Evolutionary conservation across 2,329 filamentous ascomycete genomes (phyloP).

Genomic region (Coniochaeta sp.): DNA sequence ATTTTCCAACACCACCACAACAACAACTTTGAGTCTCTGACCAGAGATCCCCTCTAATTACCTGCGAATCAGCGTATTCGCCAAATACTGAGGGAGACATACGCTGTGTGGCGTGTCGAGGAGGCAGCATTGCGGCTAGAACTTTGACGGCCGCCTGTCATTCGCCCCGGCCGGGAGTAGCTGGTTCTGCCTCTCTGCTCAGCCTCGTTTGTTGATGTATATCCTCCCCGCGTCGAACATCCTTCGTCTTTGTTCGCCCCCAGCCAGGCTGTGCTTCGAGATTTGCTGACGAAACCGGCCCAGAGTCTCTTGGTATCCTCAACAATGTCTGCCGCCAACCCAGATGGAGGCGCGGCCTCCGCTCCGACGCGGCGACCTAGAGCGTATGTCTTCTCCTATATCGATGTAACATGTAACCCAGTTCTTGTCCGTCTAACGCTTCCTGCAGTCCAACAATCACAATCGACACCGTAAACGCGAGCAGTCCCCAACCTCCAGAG

Average conservation of each 20-base stretch:
- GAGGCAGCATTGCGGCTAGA: neutral
- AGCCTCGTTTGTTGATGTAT: neutral
- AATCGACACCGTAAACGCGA: constrained; percentile 37
- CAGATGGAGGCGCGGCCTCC: constrained; percentile 7
- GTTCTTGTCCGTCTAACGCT: constrained; percentile 20
- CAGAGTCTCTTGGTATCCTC: neutral
- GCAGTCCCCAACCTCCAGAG: constrained; percentile 20
- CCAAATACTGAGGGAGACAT: neutral
- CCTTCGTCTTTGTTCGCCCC: neutral
- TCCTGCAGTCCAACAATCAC: constrained; percentile 42
- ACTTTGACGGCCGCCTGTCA: neutral
- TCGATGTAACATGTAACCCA: neutral
- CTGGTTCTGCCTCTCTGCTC: neutral
- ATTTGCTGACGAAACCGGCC: neutral
- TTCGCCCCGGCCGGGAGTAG: neutral
- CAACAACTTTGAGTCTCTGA: neutral
- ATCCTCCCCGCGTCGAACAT: neutral
- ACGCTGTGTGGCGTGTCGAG: neutral
- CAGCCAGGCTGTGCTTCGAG: neutral
- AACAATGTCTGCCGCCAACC: neutral
- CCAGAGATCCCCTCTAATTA: neutral
- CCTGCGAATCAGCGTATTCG: neutral
- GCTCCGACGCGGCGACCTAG: constrained; percentile 22
- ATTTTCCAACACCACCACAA: neutral
- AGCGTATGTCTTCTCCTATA: constrained; percentile 25